Conservation (phyloP, 139 green algal genomes). For the Chlamydomonas eustigma region DNA sequence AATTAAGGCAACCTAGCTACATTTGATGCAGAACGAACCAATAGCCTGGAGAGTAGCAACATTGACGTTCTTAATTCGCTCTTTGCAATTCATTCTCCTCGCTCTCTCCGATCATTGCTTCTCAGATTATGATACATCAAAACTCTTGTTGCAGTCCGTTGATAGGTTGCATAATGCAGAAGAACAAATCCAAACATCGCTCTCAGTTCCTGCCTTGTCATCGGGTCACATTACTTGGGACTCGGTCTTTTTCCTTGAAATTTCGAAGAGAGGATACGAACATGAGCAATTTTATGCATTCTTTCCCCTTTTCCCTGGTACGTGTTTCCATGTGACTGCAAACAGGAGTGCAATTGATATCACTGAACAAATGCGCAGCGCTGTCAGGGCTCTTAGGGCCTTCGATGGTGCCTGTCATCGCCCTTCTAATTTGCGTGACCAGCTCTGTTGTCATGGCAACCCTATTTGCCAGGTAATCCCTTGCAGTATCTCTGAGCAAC, state of each 20-base stretch:
- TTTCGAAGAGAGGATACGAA: slow-evolving; percentile 79
- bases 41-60: background rate
- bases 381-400: background rate
- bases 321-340: background rate
- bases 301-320: slow-evolving; percentile 77
- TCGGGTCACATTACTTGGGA: slow-evolving; percentile 71
- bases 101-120: background rate
- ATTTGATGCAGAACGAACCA: no score
- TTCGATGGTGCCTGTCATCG: background rate
- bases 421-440: no score
- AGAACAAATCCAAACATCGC: background rate
- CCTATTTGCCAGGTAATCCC: background rate
- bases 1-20: no score
- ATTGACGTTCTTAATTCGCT: background rate
- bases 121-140: slow-evolving; percentile 4
- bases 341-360: no score
- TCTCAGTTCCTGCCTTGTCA: background rate
- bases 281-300: slow-evolving; percentile 91
- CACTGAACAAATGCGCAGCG: background rate
- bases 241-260: slow-evolving; percentile 69
- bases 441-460: background rate
- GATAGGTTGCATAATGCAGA: background rate
- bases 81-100: background rate
- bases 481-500: no score
- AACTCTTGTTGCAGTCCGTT: background rate